A percentile compares a stretch with the other conserved stretches of the same genome.
Conservation (phyloP, 2,329 filamentous ascomycete species). For the Alternaria hordeiaustralica region DNA sequence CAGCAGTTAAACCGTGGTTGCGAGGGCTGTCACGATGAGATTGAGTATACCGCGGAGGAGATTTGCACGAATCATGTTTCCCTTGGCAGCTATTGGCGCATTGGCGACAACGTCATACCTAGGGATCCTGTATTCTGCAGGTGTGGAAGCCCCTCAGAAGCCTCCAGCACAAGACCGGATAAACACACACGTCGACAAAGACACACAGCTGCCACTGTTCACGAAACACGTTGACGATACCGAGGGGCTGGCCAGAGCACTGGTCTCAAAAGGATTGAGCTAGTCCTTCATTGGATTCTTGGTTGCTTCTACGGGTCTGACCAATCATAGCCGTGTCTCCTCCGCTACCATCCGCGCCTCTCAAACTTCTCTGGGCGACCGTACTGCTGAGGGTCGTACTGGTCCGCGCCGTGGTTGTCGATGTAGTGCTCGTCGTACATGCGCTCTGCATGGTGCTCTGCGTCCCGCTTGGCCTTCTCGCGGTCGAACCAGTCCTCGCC, state of each 20-base stretch:
- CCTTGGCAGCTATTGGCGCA: constrained; percentile 11
- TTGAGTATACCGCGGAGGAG: not conserved
- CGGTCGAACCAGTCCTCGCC: constrained; percentile 58
- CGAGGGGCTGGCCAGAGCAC: not conserved
- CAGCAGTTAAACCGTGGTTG: not conserved
- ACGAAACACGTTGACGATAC: not conserved
- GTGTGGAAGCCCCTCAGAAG: not conserved
- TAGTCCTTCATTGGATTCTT: constrained; percentile 1
- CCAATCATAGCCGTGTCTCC: constrained; percentile 1
- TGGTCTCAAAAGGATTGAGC: not conserved
- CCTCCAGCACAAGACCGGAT: not conserved
- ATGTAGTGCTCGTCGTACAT: constrained; percentile 60
- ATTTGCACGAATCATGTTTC: constrained; percentile 15
- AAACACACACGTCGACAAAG: not conserved
- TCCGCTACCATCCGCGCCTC: constrained; percentile 34
- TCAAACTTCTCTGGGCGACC: constrained; percentile 42
- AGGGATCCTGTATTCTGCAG: not conserved
- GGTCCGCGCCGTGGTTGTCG: constrained; percentile 47
- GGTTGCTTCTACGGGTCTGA: not conserved
- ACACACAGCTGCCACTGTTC: not conserved
- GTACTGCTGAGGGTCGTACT: constrained; percentile 56
- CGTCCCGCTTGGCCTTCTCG: constrained; percentile 56
- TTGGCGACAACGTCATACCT: constrained; percentile 13
- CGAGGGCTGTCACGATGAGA: constrained; percentile 1
- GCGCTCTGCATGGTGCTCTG: constrained; percentile 51